Percentiles rank a stretch among this genome's conserved stretches.
Conservation (phyloP, 257 asterid genomes). For the Haberlea rhodopensis region DNA sequence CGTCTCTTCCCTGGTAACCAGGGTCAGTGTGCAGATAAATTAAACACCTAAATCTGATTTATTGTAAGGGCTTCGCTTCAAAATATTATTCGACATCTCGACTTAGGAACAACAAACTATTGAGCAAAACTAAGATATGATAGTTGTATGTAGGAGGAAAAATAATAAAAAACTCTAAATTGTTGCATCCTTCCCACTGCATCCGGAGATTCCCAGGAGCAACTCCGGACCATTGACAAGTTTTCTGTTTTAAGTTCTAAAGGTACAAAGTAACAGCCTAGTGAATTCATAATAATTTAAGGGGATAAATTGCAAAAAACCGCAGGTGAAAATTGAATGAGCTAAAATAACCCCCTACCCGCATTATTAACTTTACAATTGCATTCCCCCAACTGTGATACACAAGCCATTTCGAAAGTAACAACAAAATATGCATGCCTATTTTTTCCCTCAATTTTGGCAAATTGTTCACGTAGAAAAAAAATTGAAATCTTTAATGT, state of each 20-base stretch:
- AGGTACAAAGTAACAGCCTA: neutral
- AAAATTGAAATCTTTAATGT: no score
- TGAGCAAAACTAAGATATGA: constrained; percentile 4
- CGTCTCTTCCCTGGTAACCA: constrained; percentile 21
- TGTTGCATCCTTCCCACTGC: neutral
- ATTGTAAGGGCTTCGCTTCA: neutral
- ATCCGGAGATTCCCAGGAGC: constrained; percentile 7
- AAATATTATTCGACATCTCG: neutral
- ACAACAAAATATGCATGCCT: no score
- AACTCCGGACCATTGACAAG: constrained; percentile 5
- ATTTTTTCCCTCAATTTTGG: no score
- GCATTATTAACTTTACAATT: no score
- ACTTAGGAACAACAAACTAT: constrained; percentile 11
- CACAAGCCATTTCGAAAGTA: no score
- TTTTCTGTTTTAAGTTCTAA: neutral
- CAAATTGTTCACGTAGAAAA: no score
- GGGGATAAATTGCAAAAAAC: neutral
- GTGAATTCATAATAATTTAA: neutral
- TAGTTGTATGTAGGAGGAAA: neutral
- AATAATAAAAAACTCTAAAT: neutral
- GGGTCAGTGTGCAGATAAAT: constrained; percentile 1
- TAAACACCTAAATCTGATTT: neutral
- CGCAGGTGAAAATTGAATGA: constrained; percentile 6
- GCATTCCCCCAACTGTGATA: no score
- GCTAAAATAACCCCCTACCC: no score